Base-by-base conservation (phyloP, 2,329 filamentous ascomycete genomes). In the Alternaria triticimaculans region DNA sequence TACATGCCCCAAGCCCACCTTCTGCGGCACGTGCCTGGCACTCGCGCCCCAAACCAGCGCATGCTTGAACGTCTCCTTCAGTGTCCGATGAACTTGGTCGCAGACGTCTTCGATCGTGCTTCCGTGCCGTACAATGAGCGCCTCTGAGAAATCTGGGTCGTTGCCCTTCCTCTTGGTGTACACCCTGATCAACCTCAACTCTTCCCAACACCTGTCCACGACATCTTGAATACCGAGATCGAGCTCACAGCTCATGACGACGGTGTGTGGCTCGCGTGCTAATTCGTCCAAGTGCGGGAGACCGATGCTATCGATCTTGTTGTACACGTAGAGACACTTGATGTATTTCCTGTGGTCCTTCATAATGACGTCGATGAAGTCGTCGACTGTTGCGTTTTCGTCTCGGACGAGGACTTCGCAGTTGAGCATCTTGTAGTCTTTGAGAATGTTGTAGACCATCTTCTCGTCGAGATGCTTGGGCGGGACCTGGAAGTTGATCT, bases 301-400 rank as follows among this genome's bases (percentile, higher is more conserved):
- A 45, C 92, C 95, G 64, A 99, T 92, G 79, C 89, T 91, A 83
- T 99, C 96, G 83, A 99, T 97, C 84, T 99, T 99, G 90, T 99
- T 99, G 89, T 99, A 99, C 30, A 98, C 95, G 82, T 99, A 99
- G 30, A 99, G 87, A 61, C 89, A 91, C 78, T 88, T 88, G 84
- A 99, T 97, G 85, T 99, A 99, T 81, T 97, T 99, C 77, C 96
- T 87, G 84, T 99, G 96, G 78, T 97, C 93, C 82, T 96, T 97
- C 95, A 98, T 98, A 82, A 99, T 97, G 65, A 97, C 94, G 80
- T 99, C 96, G 83, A 99, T 99, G 80, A 99, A 92, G 82, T 99
- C 95, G 83, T 99, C 96, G 37, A 99, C 94, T 1, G 96, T 98
- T 44, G 87, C 87, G 78, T 96, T 90, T 77, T 99, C 96, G 78